A percentile compares a stretch with the other conserved stretches of the same genome.
These are phyloP conservation scores for Boletales sp. DNA, from an alignment of 768 basidiomycete genomes.

Conservation along the genomic window DNA sequence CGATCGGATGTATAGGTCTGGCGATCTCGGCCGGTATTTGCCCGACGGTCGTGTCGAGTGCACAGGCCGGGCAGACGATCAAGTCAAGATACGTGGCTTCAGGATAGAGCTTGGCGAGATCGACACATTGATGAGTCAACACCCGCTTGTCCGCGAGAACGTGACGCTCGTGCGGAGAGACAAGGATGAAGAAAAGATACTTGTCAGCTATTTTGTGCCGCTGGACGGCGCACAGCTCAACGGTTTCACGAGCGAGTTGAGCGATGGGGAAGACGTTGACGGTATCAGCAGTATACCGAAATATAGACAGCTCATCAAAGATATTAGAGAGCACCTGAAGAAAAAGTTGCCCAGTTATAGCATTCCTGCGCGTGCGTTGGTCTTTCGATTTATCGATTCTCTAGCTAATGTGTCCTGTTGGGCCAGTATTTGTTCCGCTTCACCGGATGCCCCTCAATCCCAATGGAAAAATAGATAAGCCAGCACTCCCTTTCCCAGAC, in stretches of 20 bases:
- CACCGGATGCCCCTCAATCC: constrained; percentile 96
- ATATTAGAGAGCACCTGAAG: constrained; percentile 93
- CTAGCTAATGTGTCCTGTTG: constrained; percentile 1
- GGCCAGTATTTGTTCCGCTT: constrained; percentile 87
- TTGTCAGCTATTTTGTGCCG: constrained; percentile 97
- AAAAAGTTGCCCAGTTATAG: constrained; percentile 95
- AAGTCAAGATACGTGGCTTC: constrained; percentile 99
- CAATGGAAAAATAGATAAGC: constrained; percentile 99
- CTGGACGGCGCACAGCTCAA: constrained; percentile 63
- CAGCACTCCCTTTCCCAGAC: constrained; percentile 97
- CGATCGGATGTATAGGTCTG: constrained; percentile 96
- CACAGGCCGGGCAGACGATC: constrained; percentile 95
- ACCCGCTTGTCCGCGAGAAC: constrained; percentile 93
- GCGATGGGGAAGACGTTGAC: constrained; percentile 45
- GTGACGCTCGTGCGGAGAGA: constrained; percentile 95
- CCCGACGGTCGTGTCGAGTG: constrained; percentile 95
- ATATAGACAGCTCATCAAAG: constrained; percentile 86
- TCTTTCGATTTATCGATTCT: neutral
- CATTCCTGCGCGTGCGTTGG: constrained; percentile 75
- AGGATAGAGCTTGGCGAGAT: constrained; percentile 98
- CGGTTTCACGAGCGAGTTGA: constrained; percentile 66
- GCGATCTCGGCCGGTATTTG: constrained; percentile 92
- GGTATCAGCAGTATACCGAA: constrained; percentile 74
- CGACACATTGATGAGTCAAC: constrained; percentile 91
- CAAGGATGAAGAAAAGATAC: constrained; percentile 98